A percentile compares a stretch with the other conserved stretches of the same genome.
phyloP scores from a whole-genome alignment of 192 early-diverging fungal genomes.

The Linnemannia elongata region DNA sequence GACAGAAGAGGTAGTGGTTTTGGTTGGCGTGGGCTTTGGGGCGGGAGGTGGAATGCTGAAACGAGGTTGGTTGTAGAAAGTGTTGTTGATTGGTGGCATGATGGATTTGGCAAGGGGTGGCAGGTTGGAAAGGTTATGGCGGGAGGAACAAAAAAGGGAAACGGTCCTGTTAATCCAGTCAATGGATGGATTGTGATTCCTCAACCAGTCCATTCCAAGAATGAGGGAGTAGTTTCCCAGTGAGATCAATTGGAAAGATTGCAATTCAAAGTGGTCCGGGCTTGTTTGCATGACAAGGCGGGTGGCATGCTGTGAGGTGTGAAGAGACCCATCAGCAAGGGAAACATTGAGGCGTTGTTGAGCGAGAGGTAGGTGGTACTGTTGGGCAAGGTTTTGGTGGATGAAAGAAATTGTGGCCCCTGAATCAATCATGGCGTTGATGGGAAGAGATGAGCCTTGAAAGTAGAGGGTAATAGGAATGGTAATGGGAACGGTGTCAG shows the following conservation, averaged over 20 bases:
- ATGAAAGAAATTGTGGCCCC: conserved; percentile 11
- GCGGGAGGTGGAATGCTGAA: not conserved
- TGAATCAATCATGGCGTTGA: conserved; percentile 11
- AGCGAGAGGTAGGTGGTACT: not conserved
- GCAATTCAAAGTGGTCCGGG: not conserved
- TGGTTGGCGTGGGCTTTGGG: not conserved
- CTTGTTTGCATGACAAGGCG: conserved; percentile 8
- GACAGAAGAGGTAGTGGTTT: not conserved
- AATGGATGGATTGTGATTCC: not conserved
- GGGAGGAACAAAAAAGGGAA: not conserved
- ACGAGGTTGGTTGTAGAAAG: not conserved
- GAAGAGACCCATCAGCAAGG: not conserved
- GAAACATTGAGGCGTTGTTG: not conserved
- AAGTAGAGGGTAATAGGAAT: conserved; percentile 4
- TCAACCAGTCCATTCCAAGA: conserved; percentile 13
- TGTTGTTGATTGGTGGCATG: not conserved
- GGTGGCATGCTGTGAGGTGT: not conserved
- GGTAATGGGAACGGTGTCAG: not conserved
- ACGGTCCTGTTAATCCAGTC: conserved; percentile 6
- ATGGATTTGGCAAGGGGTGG: not conserved
- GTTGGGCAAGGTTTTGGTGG: conserved; percentile 10
- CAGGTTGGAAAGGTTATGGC: not conserved
- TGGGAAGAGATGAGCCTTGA: not conserved
- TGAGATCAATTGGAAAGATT: conserved; percentile 8
- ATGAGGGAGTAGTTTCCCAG: conserved; percentile 3